Conservation (phyloP, 257 asterid species). For the Forsythia suspensa region DNA sequence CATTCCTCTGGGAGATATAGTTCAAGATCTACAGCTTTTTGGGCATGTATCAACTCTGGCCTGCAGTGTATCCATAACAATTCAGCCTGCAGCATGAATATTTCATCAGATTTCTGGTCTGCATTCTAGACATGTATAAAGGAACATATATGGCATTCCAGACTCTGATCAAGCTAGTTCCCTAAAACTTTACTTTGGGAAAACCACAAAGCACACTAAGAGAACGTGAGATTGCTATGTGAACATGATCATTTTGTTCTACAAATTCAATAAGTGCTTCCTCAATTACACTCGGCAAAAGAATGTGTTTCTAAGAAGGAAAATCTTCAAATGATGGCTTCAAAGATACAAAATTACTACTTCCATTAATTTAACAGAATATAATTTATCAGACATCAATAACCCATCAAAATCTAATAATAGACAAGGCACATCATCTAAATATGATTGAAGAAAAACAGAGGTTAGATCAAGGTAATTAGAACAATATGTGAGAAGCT, state of each 20-base stretch:
- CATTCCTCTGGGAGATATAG: conserved; percentile 24
- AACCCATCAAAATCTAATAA: neutral
- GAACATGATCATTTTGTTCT: neutral
- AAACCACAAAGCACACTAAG: neutral
- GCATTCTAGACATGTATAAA: neutral
- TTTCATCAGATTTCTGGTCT: conserved; percentile 25
- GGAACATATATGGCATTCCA: conserved; percentile 9
- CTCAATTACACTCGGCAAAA: neutral
- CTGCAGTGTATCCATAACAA: conserved; percentile 52
- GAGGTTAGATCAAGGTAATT: neutral
- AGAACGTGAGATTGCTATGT: neutral
- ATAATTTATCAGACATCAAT: neutral
- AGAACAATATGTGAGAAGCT: neutral
- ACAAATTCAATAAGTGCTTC: neutral
- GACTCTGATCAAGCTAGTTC: conserved; percentile 7
- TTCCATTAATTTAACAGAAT: too few relatives aligned
- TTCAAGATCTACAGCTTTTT: conserved; percentile 43
- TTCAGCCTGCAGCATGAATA: conserved; percentile 64
- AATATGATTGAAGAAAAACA: neutral
- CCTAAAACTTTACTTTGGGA: neutral
- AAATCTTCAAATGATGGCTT: neutral
- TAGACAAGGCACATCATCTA: neutral
- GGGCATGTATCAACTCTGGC: conserved; percentile 51
- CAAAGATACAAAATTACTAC: neutral
- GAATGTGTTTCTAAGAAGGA: neutral